A percentile compares a stretch with the other conserved stretches of the same genome.
phyloP scores from a whole-genome alignment of 2,329 filamentous ascomycete species.

The Myriosclerotinia scirpicola region DNA sequence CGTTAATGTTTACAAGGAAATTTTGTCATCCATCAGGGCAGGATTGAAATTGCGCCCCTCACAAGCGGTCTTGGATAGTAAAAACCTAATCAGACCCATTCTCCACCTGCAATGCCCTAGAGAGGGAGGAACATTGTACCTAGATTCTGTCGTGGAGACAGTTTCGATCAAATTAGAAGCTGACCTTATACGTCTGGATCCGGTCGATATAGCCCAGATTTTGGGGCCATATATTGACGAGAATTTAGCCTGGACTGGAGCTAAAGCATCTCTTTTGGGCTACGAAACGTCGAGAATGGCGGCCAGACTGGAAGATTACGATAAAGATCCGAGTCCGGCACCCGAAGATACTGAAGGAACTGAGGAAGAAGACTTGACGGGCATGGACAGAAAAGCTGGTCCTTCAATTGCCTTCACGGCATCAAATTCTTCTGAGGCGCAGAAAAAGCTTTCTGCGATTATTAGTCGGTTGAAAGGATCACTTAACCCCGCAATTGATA shows the following conservation, averaged over 20 bases:
- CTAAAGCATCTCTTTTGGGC: constrained; percentile 54
- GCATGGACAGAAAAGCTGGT: constrained; percentile 3
- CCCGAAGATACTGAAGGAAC: constrained; percentile 48
- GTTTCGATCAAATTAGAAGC: constrained; percentile 62
- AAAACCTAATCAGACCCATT: constrained; percentile 51
- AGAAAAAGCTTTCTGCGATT: constrained; percentile 17
- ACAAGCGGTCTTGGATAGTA: constrained; percentile 11
- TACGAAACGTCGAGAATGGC: constrained; percentile 57
- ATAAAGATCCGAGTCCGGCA: constrained; percentile 46
- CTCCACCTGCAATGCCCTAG: constrained; percentile 59
- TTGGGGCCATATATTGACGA: constrained; percentile 70
- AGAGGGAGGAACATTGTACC: constrained; percentile 52
- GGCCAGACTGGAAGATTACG: constrained; percentile 52
- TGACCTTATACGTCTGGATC: constrained; percentile 66
- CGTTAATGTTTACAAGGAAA: constrained; percentile 39
- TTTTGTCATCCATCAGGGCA: constrained; percentile 51
- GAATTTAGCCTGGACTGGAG: constrained; percentile 48
- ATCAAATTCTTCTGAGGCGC: constrained; percentile 11
- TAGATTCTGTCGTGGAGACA: constrained; percentile 62
- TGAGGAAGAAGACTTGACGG: constrained; percentile 39
- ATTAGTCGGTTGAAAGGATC: constrained; percentile 12
- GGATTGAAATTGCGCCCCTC: constrained; percentile 48
- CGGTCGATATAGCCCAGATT: constrained; percentile 68
- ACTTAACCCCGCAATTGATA: neutral
- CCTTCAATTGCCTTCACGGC: constrained; percentile 16